Base-by-base conservation (phyloP, 2,329 filamentous ascomycete species). In the Dryadomyces sulphureus region DNA sequence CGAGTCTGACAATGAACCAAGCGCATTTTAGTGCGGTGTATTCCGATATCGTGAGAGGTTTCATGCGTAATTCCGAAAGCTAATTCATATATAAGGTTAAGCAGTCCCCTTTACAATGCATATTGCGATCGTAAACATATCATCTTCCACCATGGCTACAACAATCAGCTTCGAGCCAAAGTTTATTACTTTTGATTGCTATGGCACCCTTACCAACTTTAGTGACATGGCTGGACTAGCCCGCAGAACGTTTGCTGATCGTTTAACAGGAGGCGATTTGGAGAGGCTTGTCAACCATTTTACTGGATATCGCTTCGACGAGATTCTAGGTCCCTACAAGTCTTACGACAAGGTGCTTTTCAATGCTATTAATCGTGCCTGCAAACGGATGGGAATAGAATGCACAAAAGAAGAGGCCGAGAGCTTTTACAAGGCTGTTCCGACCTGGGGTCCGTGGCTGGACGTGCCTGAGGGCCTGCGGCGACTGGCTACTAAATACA, bases 121-220 rank as follows among this genome's bases (percentile, higher is more conserved):
- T 32, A 4, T 5, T 32, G 27, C 27, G 4, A 32, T 3, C 27
- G 5, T 8, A 32, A 14, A 32, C 27, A 32, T n/a, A 25, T 17
- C 16, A 27, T 12, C 17, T 8, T 4, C 8, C 27, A 43, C 2
- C 19, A 43, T 43, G 41, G 27, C 41, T 21, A 35, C 41, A 5
- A 34, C 9, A 22, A 43, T 43, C 25, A 24, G 19, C 16, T 43
- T 43, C 19, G 42, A 43, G 42, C 42, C 42, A 19, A 43, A 43
- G 16, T 43, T 25, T 12, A 43, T 43, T 32, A 43, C 42, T 4
- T 43, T 43, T 20, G 42, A 43, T 25, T 43, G 42, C 21, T 43
- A 43, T 43, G 42, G 42, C 42, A 43, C 42, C 7, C 20, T 43
- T 30, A 43, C 42, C 20, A 38, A 43, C 16, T 43, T 36, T 14